Base-by-base conservation (phyloP, 352 stramenopile genomes). In the Phytophthora tubulina region DNA sequence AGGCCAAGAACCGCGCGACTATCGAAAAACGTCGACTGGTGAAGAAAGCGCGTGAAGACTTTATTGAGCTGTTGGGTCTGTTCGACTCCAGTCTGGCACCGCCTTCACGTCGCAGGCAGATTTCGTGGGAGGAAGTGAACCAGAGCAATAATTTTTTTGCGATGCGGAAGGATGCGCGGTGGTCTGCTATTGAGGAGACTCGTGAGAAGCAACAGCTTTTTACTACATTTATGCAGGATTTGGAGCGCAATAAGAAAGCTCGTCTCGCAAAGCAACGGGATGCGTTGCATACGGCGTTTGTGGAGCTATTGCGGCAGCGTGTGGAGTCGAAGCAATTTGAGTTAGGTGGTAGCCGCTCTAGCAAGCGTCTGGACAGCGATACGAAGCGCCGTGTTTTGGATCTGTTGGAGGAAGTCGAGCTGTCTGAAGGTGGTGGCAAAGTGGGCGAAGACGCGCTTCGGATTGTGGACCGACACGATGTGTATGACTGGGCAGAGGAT, bases 41-140 rank as follows among this genome's bases (percentile, higher is more conserved):
- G n/a, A 96, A 96, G 71, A 82, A 83, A 17, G 65, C 81, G 10
- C 83, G 89, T 9, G 89, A 96, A 46, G 85, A 94, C 15, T 96
- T 95, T 57, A 44, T 88, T 5, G 88, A 91, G 45, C 55, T 96
- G n/a, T 63, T 96, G 5, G 72, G 64, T 1, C 68, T 80, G 17
- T 88, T 87, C 51, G 82, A 93, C 33, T 71, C 63, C 8, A 79
- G 55, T 15, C 67, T 93, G 31, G 71, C 66, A 3, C 72, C 72
- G 0, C 55, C 61, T 31, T 74, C 63, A 41, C 70, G 41, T 8
- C 77, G 33, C 17, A 62, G 42, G 46, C 70, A 57, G 30, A 36
- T 48, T 48, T 81, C 45, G 52, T 93, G 85, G 71, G 74, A 89
- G 0, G 85, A 95, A 49, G 73, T 93, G 51, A 63, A 50, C 0